Base-by-base conservation (phyloP, 2,329 filamentous ascomycete species). In the Scleromitrula shiraiana region DNA sequence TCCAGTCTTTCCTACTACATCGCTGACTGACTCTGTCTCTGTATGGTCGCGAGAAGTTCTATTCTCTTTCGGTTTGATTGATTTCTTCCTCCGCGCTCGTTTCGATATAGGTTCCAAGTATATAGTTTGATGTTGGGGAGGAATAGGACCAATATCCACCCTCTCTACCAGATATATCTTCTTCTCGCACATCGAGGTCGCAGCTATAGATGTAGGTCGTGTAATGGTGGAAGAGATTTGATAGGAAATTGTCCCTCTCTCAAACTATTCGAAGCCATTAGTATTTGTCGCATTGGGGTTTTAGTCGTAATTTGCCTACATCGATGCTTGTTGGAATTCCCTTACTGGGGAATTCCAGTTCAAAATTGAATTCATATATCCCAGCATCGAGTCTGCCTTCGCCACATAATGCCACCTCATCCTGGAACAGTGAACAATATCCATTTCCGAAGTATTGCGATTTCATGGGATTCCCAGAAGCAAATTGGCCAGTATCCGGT, bases 161-260 rank as follows among this genome's bases (percentile, higher is more conserved):
- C 78, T 81, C 65, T 96, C 88, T 27, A 87, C 71, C 7, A 96
- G 71, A 51, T 82, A 80, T 19, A 98, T 75, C 60, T 89, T 90
- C 52, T 82, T 78, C 56, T 95, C 88, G 67, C 86, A 93, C 29
- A 80, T 85, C 8, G 83, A 76, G 2, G 83, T 89, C 2, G 91
- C 83, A 12, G 83, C 77, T 53, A 96, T 94, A 5, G 89, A 82
- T 0, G 86, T 93, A 17, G 93, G 91, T 49, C 89, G 81, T 17
- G 91, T 97, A 49, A 97, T 67, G 7, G 89, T 96, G 26, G 91
- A 85, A 5, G 88, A 91, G 59, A 97, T 78, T 70, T 91, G 81
- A 68, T 97, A 98, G 17, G 85, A 84, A 59, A 98, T 88, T 2
- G 88, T 90, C 29, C 93, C 93, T 62, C 91, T 82, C 68, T 97